These are phyloP conservation scores for Sarocladium oryzae DNA, from an alignment of 2,329 filamentous ascomycete genomes.

Conservation along the genomic window DNA sequence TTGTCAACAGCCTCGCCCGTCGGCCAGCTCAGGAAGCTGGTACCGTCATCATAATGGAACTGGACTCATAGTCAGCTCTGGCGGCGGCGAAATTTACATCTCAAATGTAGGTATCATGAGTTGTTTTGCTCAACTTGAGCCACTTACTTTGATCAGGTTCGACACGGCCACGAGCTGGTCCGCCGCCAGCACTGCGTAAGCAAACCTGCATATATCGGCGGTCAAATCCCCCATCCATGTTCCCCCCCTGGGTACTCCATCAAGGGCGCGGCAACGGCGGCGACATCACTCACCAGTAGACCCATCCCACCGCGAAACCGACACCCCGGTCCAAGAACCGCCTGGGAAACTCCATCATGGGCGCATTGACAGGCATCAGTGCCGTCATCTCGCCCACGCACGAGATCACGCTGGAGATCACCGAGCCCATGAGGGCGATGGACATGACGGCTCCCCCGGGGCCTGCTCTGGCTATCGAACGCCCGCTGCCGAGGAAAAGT, in stretches of 20 bases:
- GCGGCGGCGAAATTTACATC: too few species aligned
- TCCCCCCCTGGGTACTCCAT: too few species aligned
- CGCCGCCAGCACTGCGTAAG: constrained; percentile 28
- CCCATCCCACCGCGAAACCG: constrained; percentile 32
- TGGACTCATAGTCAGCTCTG: not conserved
- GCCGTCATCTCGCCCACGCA: constrained; percentile 34
- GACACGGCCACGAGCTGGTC: constrained; percentile 30
- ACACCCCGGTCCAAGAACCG: constrained; percentile 29
- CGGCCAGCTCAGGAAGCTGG: constrained; percentile 24
- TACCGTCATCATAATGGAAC: constrained; percentile 30
- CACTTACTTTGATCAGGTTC: constrained; percentile 21
- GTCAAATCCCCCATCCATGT: too few species aligned
- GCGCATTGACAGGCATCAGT: constrained; percentile 32
- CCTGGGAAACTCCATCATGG: constrained; percentile 31
- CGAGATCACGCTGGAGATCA: constrained; percentile 35
- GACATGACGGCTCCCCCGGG: constrained; percentile 32
- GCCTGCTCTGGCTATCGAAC: constrained; percentile 31
- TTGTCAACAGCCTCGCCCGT: constrained; percentile 27
- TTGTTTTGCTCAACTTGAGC: not conserved
- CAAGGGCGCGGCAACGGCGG: not conserved
- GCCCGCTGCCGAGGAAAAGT: constrained; percentile 33
- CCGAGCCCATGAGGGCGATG: constrained; percentile 35
- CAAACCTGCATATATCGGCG: constrained; percentile 32
- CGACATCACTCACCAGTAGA: constrained; percentile 25
- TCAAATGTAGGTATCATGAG: too few species aligned